Conservation (phyloP, 225 moss, liverwort and hornwort genomes). For the Marchantia polymorpha region DNA sequence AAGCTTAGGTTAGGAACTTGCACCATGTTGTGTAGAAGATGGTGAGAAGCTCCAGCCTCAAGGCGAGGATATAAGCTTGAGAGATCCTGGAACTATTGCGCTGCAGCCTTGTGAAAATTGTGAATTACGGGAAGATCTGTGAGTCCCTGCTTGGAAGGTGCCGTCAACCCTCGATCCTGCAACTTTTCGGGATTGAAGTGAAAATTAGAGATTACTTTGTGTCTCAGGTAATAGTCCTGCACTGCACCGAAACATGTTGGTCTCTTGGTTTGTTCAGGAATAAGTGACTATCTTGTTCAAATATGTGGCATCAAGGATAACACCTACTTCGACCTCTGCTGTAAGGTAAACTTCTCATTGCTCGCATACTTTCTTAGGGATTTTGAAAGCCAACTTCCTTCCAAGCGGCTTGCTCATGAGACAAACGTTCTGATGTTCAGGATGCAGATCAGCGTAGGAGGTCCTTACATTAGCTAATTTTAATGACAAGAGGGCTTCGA, state of each 20-base stretch:
- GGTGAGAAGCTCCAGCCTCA: not conserved
- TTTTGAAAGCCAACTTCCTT: not conserved
- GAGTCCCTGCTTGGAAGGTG: not conserved
- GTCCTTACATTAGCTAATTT: not conserved
- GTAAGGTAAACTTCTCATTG: slow-evolving; percentile 55
- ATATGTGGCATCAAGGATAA: slow-evolving; percentile 63
- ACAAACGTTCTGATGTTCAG: not conserved
- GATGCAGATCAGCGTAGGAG: not conserved
- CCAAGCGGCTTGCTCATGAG: not conserved
- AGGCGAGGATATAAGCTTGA: not conserved
- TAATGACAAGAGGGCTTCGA: too few relatives aligned
- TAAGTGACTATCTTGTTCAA: slow-evolving; percentile 68
- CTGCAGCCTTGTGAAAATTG: not conserved
- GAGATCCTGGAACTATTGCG: not conserved
- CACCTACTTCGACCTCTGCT: slow-evolving; percentile 82
- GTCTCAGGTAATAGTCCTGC: not conserved
- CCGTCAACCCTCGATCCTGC: too few relatives aligned
- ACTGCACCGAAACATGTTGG: not conserved
- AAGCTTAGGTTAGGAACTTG: not conserved
- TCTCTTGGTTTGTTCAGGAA: slow-evolving; percentile 31
- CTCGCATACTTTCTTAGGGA: not conserved
- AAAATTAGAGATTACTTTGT: not conserved
- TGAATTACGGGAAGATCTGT: not conserved
- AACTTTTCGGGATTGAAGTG: not conserved
- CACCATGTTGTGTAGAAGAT: not conserved